These are phyloP conservation scores for Tulasnella sp. DNA, from an alignment of 768 basidiomycete species.

Conservation along the genomic window DNA sequence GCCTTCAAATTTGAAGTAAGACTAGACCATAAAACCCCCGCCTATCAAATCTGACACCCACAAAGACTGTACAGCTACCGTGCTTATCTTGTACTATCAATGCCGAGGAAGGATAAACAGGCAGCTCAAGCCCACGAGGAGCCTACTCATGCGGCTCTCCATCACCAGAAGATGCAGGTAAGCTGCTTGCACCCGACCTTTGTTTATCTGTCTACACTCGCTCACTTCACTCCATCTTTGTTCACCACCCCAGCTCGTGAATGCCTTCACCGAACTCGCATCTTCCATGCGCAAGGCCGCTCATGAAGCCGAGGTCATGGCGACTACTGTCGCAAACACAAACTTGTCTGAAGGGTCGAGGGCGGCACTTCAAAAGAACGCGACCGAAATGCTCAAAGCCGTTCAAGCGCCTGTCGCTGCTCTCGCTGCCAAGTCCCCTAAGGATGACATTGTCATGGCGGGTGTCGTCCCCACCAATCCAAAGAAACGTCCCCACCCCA, in stretches of 20 bases:
- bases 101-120: too few species aligned
- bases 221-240: background rate
- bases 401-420: background rate
- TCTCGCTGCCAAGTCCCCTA: background rate
- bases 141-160: background rate
- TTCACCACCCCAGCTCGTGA: conserved; percentile 5
- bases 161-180: background rate
- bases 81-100: too few species aligned
- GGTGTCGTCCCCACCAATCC: background rate
- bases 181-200: background rate
- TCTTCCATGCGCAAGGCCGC: conserved; percentile 14
- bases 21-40: too few species aligned
- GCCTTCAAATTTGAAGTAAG: too few species aligned
- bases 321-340: conserved; percentile 4
- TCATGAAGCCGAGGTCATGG: conserved; percentile 16
- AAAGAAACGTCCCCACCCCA: background rate
- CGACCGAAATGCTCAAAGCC: background rate
- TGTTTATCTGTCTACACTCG: too few species aligned
- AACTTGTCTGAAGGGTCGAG: conserved; percentile 2
- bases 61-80: too few species aligned
- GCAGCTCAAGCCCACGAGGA: background rate
- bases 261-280: conserved; percentile 14
- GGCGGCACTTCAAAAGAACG: background rate
- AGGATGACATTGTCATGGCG: background rate
- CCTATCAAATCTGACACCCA: too few species aligned